Evolutionary conservation across 202 grass and related monocot genomes (phyloP), one percentile per base, ranked within the genome.

Genomic region (Hordeum pubiflorum): DNA sequence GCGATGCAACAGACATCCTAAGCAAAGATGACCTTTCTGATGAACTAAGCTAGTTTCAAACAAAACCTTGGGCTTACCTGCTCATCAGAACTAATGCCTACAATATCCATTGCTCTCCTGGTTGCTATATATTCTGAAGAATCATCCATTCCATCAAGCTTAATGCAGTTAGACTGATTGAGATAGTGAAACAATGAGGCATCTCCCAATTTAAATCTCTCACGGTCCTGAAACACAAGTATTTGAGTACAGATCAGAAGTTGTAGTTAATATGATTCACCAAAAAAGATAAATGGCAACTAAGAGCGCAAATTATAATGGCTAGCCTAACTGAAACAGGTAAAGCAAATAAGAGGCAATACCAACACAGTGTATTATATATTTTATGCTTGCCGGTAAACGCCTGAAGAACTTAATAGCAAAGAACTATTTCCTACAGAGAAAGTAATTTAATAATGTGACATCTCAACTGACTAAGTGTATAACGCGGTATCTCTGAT

Each of bases 141-240:
- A 21, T 98, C 95, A 88, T 98, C 88, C 83, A 98, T 46, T 33
- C 22, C 88, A 76, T 91, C 90, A 75, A 98, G 88, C 79, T 89
- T 89, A 78, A 92, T 88, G 74, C 95, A 98, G 59, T 89, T 93
- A 73, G 95, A 98, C 80, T 98, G 95, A 58, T 98, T 98, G 84
- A 98, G 89, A 83, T 98, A 98, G 68, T 90, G 95, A 85, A 91
- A 98, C 54, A 81, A 88, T 85, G 82, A 83, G n/a, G 95, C 84
- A 69, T 95, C 84, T 44, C 77, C 92, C 78, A 98, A 44, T 88
- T 95, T 94, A 89, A 85, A 98, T 83, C 82, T 94, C 78, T 98
- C 92, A 57, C 84, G 79, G 52, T 98, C 95, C 95, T 98, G 79
- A 74, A 72, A 78, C 14, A 81, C 34, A 26, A 84, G 66, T 18